Evolutionary conservation across 331 rosid species (phyloP), one percentile per base, ranked within the genome.

Genomic region (Arachis monticola): DNA sequence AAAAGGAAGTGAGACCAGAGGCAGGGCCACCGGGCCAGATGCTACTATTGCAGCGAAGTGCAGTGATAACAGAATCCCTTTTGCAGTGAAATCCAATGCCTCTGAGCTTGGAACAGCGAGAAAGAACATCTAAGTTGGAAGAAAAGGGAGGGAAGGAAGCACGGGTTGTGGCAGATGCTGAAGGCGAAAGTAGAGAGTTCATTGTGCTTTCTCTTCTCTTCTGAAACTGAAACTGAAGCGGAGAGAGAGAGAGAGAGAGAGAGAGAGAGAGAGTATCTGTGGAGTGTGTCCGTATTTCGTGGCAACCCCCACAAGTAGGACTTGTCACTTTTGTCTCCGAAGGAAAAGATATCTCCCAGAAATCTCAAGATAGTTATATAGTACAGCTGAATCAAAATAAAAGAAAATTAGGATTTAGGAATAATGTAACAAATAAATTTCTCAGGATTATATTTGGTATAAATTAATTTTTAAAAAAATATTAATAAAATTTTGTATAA

Each of bases 11-110:
- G 11, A 13, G 80, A 90, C 97, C 96, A 14, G 88, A 87, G 69
- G 74, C 76, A 53, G 89, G 79, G 57, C 90, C 92, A 41, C 92
- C 85, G 0, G 92, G 91, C 74, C 69, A 60, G 81, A 81, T 51
- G 82, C 80, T 80, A 65, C 85, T 70, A 70, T 76, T 81, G 88
- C 93, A 81, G 58, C 82, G 80, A 50, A 88, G 38, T 70, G 63
- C 60, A 44, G 74, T 46, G 73, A 58, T 80, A 1, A 48, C 78
- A 60, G 82, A 79, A 55, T 69, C 85, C 77, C 64, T 79, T 11
- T 44, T 27, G 65, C 55, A 41, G 53, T 71, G 62, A 67, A 81
- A 66, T 52, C 86, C 58, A 42, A 77, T 10, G 55, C 50, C 58
- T 64, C 46, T 62, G 76, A 81, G 65, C 44, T 83, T 85, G 79